Evolutionary conservation across 2,329 filamentous ascomycete species (phyloP), one percentile per base, ranked within the genome.

Genomic region (Colletotrichum karsti): DNA sequence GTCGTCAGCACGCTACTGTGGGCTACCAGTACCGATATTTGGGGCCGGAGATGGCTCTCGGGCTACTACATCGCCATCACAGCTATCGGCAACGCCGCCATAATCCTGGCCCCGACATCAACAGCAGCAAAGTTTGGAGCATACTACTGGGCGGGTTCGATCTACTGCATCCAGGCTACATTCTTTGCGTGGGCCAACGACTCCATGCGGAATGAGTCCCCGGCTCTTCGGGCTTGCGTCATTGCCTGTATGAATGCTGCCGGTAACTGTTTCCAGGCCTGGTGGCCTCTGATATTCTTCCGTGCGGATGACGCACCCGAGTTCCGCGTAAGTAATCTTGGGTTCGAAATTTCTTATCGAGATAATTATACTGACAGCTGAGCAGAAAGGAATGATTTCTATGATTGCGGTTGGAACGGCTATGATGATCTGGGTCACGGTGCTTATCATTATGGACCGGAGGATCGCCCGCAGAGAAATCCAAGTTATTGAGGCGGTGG

Each of bases 181-280:
- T 54, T 62, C 46, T 62, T 62, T n/a, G 58, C 58, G 15, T 62
- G 58, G 58, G 48, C 48, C 18, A 62, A 62, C 18, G 46, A 55
- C 22, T 55, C 50, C 12, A 62, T 55, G 56, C 18, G 42, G 1
- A 55, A 62, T 3, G 30, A 62, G 9, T 53, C 46, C 7, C 58
- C 35, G 18, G 50, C 46, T 18, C 35, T 54, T 5, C 50, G 58
- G n/a, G 28, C 58, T 1, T 62, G 46, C 35, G 58, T 62, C 12
- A 55, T 62, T 44, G 58, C 58, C 22, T 62, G 46, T 48, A 62
- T 62, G 58, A 62, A 62, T 12, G 56, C 56, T 4, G 56, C 56
- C n/a, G 56, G 56, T 7, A 59, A 59, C 9, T 59, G 56, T 22
- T 59, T 59, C 22, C 56, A 59, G 30, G 56, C 56, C 5, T 59